Percentiles rank a stretch among this genome's conserved stretches.
These are phyloP conservation scores for Lecanicillium sp. DNA, from an alignment of 2,329 filamentous ascomycete genomes.

Conservation along the genomic window DNA sequence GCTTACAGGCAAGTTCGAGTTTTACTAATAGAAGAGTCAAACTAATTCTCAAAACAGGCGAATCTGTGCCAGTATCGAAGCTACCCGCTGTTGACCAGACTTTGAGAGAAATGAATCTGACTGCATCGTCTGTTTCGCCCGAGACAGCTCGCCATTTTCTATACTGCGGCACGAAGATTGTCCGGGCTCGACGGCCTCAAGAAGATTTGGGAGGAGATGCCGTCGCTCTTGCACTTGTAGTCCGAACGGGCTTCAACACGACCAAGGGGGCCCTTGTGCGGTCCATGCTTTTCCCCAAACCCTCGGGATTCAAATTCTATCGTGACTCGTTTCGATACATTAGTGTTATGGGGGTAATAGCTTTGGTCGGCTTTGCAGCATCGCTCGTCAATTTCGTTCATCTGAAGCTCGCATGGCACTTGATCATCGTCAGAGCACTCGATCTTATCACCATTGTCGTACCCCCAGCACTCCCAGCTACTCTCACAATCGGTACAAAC, in stretches of 20 bases:
- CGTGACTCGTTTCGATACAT: conserved; percentile 97
- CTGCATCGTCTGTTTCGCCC: conserved; percentile 74
- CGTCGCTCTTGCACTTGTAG: conserved; percentile 83
- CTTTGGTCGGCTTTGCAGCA: conserved; percentile 77
- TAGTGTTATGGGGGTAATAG: conserved; percentile 87
- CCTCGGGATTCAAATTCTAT: conserved; percentile 98
- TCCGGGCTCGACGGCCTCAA: conserved; percentile 81
- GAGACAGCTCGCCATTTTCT: conserved; percentile 84
- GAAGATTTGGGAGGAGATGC: conserved; percentile 82
- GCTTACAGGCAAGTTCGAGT: conserved; percentile 61
- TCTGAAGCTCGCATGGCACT: conserved; percentile 75
- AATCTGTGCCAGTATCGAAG: conserved; percentile 96
- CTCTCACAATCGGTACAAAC: conserved; percentile 91
- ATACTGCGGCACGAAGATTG: conserved; percentile 92
- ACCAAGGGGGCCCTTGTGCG: conserved; percentile 93
- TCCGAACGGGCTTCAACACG: conserved; percentile 93
- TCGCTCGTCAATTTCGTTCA: conserved; percentile 92
- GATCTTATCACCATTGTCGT: conserved; percentile 98
- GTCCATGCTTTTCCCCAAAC: conserved; percentile 98
- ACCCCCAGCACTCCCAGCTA: conserved; percentile 88
- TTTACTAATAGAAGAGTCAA: conserved; percentile 11
- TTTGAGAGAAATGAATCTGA: conserved; percentile 68
- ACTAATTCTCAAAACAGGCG: conserved; percentile 41
- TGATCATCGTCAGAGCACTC: conserved; percentile 86
- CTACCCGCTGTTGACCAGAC: conserved; percentile 75